phyloP scores from a whole-genome alignment of 768 basidiomycete species.

The Hortiboletus campestris region DNA sequence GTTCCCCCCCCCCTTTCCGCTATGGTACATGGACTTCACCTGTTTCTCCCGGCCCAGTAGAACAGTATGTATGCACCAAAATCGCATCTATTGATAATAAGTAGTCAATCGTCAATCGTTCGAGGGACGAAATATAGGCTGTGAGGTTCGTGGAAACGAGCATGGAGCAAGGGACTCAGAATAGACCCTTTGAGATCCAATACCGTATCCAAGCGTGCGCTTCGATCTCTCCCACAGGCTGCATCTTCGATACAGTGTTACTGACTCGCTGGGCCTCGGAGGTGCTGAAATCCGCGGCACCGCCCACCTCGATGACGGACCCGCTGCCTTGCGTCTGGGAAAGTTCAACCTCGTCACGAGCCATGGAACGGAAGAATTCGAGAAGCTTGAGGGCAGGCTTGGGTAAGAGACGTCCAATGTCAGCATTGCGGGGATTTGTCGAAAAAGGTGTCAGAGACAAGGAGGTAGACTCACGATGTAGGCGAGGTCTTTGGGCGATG shows the following conservation, averaged over 20 bases:
- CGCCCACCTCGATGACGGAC: neutral
- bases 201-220: neutral
- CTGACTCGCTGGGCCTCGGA: neutral
- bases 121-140: too few species aligned
- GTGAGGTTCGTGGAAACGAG: too few species aligned
- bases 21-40: too few species aligned
- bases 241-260: neutral
- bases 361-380: neutral
- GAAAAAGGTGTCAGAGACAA: neutral
- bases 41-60: too few species aligned
- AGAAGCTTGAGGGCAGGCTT: constrained; percentile 1
- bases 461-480: neutral
- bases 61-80: too few species aligned
- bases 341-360: neutral
- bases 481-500: neutral
- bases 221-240: neutral
- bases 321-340: neutral
- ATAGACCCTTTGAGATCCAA: neutral
- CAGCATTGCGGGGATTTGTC: neutral
- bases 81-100: too few species aligned
- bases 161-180: neutral
- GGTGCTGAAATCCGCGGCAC: neutral
- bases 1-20: too few species aligned
- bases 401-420: neutral
- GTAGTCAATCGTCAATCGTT: too few species aligned